These are phyloP conservation scores for Russula griseocarnosa DNA, from an alignment of 768 basidiomycete species.

Conservation along the genomic window DNA sequence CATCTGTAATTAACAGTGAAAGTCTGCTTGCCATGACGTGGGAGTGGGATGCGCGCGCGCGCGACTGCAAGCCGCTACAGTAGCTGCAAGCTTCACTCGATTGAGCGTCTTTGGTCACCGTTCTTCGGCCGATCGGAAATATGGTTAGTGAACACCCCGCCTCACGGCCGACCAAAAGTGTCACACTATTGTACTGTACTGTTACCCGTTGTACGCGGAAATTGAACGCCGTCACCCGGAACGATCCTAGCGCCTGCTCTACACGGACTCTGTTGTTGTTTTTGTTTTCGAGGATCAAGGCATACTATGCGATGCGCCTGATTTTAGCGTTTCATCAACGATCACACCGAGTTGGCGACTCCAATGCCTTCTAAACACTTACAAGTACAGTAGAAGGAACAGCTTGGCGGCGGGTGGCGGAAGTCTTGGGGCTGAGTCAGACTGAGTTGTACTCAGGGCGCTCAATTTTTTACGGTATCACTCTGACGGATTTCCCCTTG, in stretches of 20 bases:
- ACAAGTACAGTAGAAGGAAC: background rate
- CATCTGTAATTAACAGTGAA: background rate
- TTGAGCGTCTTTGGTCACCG: background rate
- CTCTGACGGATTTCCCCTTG: background rate
- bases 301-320: background rate
- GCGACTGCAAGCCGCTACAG: too few species aligned
- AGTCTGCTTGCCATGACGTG: background rate
- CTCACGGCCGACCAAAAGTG: background rate
- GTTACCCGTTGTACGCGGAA: background rate
- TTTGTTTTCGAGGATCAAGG: background rate
- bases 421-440: constrained; percentile 13
- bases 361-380: background rate
- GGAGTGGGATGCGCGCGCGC: background rate
- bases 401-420: background rate
- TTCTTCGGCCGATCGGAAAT: background rate
- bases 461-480: background rate
- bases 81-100: background rate
- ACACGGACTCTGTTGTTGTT: too few species aligned
- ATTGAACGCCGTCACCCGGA: background rate
- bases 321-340: background rate
- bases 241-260: background rate
- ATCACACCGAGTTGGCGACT: background rate
- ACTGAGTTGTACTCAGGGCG: background rate
- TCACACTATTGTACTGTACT: too few species aligned
- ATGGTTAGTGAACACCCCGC: background rate